Conservation (phyloP, 352 stramenopile genomes). For the Globisporangium mamillatum region DNA sequence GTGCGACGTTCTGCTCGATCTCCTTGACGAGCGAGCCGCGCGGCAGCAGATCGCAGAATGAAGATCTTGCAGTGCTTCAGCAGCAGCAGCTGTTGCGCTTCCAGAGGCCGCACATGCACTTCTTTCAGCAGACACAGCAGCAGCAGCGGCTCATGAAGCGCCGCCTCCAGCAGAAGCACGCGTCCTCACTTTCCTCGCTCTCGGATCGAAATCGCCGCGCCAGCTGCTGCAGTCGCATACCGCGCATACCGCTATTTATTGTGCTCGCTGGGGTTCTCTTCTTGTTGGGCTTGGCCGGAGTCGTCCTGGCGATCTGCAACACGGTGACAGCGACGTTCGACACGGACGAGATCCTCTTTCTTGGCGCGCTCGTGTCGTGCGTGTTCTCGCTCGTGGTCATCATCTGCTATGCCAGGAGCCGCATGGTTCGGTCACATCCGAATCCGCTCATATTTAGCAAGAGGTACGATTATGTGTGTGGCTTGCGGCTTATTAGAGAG, state of each 20-base stretch:
- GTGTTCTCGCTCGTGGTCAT: conserved; percentile 76
- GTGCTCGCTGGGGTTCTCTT: conserved; percentile 35
- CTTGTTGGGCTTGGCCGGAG: conserved; percentile 34
- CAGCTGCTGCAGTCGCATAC: conserved; percentile 2
- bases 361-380: conserved; percentile 67
- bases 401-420: conserved; percentile 60
- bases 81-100: conserved; percentile 1
- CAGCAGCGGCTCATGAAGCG: conserved; percentile 12
- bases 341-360: conserved; percentile 64
- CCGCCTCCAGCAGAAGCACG: conserved; percentile 5
- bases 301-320: conserved; percentile 25
- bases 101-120: conserved; percentile 6
- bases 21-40: conserved; percentile 51
- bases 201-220: background rate
- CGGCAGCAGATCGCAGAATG: conserved; percentile 33
- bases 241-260: conserved; percentile 26
- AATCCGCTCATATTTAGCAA: conserved; percentile 89
- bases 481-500: background rate
- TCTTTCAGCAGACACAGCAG: conserved; percentile 22
- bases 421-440: conserved; percentile 57
- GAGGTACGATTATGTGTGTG: conserved; percentile 26
- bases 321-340: conserved; percentile 24
- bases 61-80: conserved; percentile 26
- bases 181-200: conserved; percentile 2
- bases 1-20: conserved; percentile 60